Conservation (phyloP, 768 basidiomycete genomes). For the Boletus rex-veris region DNA sequence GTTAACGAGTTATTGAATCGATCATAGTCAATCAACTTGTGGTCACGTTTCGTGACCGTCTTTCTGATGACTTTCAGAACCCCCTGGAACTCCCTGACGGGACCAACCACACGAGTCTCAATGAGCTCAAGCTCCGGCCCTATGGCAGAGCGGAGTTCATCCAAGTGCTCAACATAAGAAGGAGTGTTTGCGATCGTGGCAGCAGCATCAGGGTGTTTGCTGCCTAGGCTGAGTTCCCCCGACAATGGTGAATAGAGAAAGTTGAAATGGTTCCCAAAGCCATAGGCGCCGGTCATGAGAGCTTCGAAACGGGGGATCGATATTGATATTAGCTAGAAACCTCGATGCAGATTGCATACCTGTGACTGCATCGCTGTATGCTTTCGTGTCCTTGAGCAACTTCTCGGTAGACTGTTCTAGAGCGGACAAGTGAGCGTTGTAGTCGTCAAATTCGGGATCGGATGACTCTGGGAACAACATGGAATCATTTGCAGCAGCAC, state of each 20-base stretch:
- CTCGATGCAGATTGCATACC: slow-evolving; percentile 35
- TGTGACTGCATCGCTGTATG: slow-evolving; percentile 80
- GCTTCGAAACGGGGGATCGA: slow-evolving; percentile 34
- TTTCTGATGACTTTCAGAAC: slow-evolving; percentile 89
- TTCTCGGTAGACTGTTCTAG: slow-evolving; percentile 85
- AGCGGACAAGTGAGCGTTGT: slow-evolving; percentile 67
- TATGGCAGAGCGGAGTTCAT: slow-evolving; percentile 76
- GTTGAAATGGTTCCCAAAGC: slow-evolving; percentile 62
- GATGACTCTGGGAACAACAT: slow-evolving; percentile 51
- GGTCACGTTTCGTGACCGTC: slow-evolving; percentile 93
- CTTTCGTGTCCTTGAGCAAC: slow-evolving; percentile 86
- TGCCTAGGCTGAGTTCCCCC: slow-evolving; percentile 75
- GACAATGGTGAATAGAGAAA: slow-evolving; percentile 61
- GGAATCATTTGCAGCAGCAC: neutral
- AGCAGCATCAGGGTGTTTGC: slow-evolving; percentile 73
- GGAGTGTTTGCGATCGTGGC: slow-evolving; percentile 78
- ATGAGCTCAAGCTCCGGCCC: slow-evolving; percentile 93
- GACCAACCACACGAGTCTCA: slow-evolving; percentile 77
- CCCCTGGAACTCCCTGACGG: slow-evolving; percentile 84
- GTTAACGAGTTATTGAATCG: slow-evolving; percentile 93
- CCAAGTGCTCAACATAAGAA: slow-evolving; percentile 68
- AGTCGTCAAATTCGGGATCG: slow-evolving; percentile 91
- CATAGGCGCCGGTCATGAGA: slow-evolving; percentile 62
- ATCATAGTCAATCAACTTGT: slow-evolving; percentile 96
- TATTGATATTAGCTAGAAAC: neutral